Evolutionary conservation across 441 rosid genomes (phyloP), one percentile per base, ranked within the genome.

Genomic region (Populus trichocarpa): DNA sequence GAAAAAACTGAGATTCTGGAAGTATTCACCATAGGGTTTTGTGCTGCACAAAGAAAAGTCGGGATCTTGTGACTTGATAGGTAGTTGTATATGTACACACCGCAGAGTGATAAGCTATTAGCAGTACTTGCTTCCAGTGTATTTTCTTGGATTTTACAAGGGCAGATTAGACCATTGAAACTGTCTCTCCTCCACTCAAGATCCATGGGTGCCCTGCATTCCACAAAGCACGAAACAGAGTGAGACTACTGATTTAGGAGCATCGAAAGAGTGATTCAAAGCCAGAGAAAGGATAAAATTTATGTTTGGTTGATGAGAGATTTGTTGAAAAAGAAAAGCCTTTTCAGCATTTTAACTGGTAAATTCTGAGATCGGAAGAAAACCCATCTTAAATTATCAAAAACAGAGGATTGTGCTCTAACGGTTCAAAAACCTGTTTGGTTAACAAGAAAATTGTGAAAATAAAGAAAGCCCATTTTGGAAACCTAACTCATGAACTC

Each of bases 151-250:
- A 35, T 50, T 38, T 40, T 36, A 14, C n/a, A 67, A 66, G 77
- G 80, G 71, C 67, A 75, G 63, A 72, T 85, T 70, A 85, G 78
- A 79, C 84, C 76, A 84, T 73, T 46, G 87, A 33, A 25, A 13
- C 67, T 50, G 86, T 67, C 67, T 88, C 89, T 59, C 96, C 96
- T 61, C 80, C 86, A 70, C 69, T 89, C 75, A 86, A 28, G 57
- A 95, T 86, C 98, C 98, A 95, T 61, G 97, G 89, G 32, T 95
- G 97, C 81, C 91, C 98, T 95, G 92, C 77, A 79, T 16, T 73
- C 71, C 35, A 38, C 63, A n/a, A 20, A 59, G 8, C 7, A 46
- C 6, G 59, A 20, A 11, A 36, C 68, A 73, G 70, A 30, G 57
- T 46, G 57, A 46, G 57, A 7, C 57, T 4, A 0, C 5, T 46